phyloP scores from a whole-genome alignment of 768 basidiomycete species.

The Ephemerocybe angulata region DNA sequence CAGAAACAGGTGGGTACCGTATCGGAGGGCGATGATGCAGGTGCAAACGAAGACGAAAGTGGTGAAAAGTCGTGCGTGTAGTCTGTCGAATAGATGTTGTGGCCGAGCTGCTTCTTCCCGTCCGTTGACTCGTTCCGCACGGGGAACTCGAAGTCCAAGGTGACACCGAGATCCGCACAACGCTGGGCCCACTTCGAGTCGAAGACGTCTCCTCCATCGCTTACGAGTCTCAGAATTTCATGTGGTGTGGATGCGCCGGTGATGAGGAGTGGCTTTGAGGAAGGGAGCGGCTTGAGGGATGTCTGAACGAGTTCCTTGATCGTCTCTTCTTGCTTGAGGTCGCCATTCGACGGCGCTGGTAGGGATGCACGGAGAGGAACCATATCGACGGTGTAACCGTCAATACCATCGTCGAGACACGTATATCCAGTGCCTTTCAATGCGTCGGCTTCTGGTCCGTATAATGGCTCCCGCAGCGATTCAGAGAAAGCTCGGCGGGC shows the following conservation, averaged over 20 bases:
- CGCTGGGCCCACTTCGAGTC: slow-evolving; percentile 69
- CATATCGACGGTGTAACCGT: slow-evolving; percentile 72
- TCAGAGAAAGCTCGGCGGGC: slow-evolving; percentile 67
- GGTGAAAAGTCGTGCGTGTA: slow-evolving; percentile 62
- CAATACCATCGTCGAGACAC: slow-evolving; percentile 63
- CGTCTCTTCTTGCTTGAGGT: too few relatives aligned
- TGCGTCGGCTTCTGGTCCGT: slow-evolving; percentile 49
- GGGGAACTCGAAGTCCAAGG: slow-evolving; percentile 78
- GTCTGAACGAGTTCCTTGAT: too few relatives aligned
- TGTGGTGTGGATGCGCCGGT: too few relatives aligned
- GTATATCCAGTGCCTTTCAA: slow-evolving; percentile 48
- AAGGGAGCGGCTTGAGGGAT: too few relatives aligned
- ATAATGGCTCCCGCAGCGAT: slow-evolving; percentile 50
- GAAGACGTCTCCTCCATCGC: slow-evolving; percentile 72
- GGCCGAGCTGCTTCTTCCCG: slow-evolving; percentile 50
- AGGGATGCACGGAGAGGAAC: too few relatives aligned
- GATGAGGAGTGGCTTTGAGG: too few relatives aligned
- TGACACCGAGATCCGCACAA: slow-evolving; percentile 67
- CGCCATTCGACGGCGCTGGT: too few relatives aligned
- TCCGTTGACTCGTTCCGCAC: slow-evolving; percentile 14
- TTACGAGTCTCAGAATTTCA: slow-evolving; percentile 60
- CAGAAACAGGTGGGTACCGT: slow-evolving; percentile 41
- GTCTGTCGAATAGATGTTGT: slow-evolving; percentile 61
- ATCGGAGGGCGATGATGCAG: not conserved
- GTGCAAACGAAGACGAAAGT: slow-evolving; percentile 42